A percentile compares a stretch with the other conserved stretches of the same genome.
Evolutionary conservation across 495 filamentous ascomycete genomes (phyloP).

Genomic region (Parathielavia appendiculata): DNA sequence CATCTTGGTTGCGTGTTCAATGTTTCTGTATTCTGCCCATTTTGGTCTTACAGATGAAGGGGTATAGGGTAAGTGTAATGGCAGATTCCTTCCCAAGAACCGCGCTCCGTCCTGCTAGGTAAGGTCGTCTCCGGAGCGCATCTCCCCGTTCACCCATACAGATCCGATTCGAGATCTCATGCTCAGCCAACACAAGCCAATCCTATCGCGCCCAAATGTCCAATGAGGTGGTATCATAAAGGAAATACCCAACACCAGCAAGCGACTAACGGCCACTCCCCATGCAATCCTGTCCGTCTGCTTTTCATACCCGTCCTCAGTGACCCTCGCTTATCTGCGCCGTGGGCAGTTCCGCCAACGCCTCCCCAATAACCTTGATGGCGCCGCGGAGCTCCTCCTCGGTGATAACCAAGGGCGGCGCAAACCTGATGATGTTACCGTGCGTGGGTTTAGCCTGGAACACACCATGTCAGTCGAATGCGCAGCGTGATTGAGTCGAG

Average conservation of each 20-base stretch:
- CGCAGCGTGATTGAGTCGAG: no score
- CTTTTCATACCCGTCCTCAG: slow-evolving; percentile 6
- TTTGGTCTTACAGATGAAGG: no score
- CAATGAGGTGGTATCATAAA: slow-evolving; percentile 14
- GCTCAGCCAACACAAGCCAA: not conserved
- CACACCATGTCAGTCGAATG: slow-evolving; percentile 3
- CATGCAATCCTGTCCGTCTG: not conserved
- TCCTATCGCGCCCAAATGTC: not conserved
- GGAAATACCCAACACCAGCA: not conserved
- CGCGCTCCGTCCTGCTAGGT: no score
- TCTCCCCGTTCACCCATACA: not conserved
- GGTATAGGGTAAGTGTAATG: no score
- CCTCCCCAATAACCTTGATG: slow-evolving; percentile 67
- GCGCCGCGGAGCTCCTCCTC: slow-evolving; percentile 78
- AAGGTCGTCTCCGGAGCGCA: no score
- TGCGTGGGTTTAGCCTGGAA: slow-evolving; percentile 93
- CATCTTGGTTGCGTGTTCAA: no score
- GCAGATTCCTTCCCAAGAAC: no score
- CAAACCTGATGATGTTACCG: slow-evolving; percentile 94
- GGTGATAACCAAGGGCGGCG: slow-evolving; percentile 80
- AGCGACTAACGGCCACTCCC: not conserved
- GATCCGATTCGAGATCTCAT: not conserved
- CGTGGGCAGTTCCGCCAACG: slow-evolving; percentile 58
- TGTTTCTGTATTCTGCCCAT: no score
- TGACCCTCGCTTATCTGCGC: slow-evolving; percentile 29